Evolutionary conservation across 345 rosid genomes (phyloP).

Genomic region (Gossypium arboreum): DNA sequence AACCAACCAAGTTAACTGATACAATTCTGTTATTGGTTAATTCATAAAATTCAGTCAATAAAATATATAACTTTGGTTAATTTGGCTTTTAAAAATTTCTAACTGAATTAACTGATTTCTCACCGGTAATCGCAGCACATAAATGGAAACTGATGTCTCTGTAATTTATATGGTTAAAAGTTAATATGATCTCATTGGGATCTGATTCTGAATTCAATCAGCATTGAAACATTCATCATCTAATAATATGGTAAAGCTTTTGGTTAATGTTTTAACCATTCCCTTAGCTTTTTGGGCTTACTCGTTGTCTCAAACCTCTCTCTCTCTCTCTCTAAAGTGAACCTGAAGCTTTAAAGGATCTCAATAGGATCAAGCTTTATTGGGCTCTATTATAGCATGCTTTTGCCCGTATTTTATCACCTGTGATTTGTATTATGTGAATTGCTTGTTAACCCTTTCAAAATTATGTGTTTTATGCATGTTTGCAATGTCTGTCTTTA

Average conservation of each 20-base stretch:
- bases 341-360: neutral
- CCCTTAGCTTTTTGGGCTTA: neutral
- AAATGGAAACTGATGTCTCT: neutral
- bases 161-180: neutral
- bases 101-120: neutral
- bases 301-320: neutral
- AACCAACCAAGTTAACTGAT: neutral
- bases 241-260: neutral
- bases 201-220: neutral
- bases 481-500: conserved; percentile 17
- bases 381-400: neutral
- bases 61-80: neutral
- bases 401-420: neutral
- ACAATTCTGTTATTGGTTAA: neutral
- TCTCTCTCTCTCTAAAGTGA: neutral
- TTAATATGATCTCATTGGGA: neutral
- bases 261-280: neutral
- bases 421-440: neutral
- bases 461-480: neutral
- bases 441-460: conserved; percentile 4
- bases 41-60: neutral
- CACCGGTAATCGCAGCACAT: neutral
- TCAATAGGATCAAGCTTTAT: neutral
- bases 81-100: neutral
- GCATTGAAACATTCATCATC: neutral